Conservation (phyloP, 1,284 basidiomycete species). For the Apiotrichum siamense region DNA sequence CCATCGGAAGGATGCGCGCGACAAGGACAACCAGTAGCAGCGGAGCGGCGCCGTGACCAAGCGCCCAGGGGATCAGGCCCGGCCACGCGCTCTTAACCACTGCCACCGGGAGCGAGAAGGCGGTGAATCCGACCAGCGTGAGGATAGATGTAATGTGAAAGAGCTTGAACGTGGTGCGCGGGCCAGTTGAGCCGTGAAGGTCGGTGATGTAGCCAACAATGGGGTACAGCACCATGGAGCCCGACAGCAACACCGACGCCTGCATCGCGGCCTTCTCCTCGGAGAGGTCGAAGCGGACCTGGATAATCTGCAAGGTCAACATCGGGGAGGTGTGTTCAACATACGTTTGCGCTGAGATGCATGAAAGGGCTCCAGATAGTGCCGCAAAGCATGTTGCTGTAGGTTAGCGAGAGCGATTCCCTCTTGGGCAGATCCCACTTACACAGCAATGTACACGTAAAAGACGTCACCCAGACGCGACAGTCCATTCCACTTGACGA, state of each 20-base stretch:
- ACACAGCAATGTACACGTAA: constrained; percentile 58
- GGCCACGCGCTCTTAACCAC: constrained; percentile 58
- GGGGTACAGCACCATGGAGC: constrained; percentile 67
- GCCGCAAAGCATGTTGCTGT: constrained; percentile 62
- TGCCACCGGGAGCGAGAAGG: constrained; percentile 59
- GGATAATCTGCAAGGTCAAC: constrained; percentile 46
- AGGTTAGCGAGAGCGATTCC: constrained; percentile 3
- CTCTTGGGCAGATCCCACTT: constrained; percentile 3
- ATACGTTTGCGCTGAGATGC: constrained; percentile 67
- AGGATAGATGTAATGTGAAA: constrained; percentile 59
- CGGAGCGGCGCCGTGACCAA: constrained; percentile 65
- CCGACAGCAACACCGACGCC: constrained; percentile 67
- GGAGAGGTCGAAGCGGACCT: constrained; percentile 58
- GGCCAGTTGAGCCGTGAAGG: constrained; percentile 32
- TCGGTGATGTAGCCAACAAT: constrained; percentile 55
- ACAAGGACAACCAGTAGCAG: constrained; percentile 69
- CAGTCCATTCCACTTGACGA: constrained; percentile 24
- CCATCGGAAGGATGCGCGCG: constrained; percentile 62
- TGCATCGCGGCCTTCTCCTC: constrained; percentile 59
- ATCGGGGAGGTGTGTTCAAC: not conserved
- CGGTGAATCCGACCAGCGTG: constrained; percentile 60
- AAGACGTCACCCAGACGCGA: constrained; percentile 64
- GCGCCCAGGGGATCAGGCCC: constrained; percentile 58
- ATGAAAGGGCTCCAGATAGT: constrained; percentile 70
- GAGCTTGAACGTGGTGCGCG: constrained; percentile 53